These are phyloP conservation scores for Panicum virgatum DNA, from an alignment of 202 grass and related monocot genomes.

Conservation along the genomic window DNA sequence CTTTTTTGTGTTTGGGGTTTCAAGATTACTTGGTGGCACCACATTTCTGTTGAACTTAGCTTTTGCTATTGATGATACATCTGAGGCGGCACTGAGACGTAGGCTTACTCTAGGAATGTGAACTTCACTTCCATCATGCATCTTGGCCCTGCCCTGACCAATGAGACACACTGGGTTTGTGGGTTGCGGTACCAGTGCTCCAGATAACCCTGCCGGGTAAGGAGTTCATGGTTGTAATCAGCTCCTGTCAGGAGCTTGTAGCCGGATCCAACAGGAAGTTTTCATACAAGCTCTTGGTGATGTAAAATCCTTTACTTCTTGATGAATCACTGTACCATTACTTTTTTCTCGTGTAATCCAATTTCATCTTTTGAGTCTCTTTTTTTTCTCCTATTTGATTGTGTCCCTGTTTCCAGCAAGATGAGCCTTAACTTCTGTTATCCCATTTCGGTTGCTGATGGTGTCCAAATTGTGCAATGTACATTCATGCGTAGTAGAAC, in stretches of 20 bases:
- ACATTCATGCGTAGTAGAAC: background rate
- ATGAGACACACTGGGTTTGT: background rate
- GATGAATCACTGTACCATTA: slow-evolving; percentile 9
- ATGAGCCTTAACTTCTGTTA: background rate
- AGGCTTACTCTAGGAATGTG: background rate
- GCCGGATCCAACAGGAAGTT: slow-evolving; percentile 11
- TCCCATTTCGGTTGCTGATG: background rate
- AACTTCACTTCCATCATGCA: background rate
- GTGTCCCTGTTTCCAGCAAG: background rate
- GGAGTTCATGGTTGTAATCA: slow-evolving; percentile 11
- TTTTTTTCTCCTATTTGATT: background rate
- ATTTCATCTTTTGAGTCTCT: background rate
- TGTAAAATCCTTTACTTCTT: slow-evolving; percentile 34
- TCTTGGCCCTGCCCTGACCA: background rate
- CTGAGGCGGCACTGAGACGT: background rate
- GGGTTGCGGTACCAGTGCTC: background rate
- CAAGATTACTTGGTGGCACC: background rate
- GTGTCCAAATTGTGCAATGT: background rate
- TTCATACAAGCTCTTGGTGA: slow-evolving; percentile 7
- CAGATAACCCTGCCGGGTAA: background rate
- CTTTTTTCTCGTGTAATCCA: slow-evolving; percentile 12
- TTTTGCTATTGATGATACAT: slow-evolving; percentile 17
- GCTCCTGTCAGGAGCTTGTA: background rate
- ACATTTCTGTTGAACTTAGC: slow-evolving; percentile 25
- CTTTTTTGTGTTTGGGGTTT: slow-evolving; percentile 14